Base-by-base conservation (phyloP, 768 basidiomycete genomes). In the Boletus rex-veris region DNA sequence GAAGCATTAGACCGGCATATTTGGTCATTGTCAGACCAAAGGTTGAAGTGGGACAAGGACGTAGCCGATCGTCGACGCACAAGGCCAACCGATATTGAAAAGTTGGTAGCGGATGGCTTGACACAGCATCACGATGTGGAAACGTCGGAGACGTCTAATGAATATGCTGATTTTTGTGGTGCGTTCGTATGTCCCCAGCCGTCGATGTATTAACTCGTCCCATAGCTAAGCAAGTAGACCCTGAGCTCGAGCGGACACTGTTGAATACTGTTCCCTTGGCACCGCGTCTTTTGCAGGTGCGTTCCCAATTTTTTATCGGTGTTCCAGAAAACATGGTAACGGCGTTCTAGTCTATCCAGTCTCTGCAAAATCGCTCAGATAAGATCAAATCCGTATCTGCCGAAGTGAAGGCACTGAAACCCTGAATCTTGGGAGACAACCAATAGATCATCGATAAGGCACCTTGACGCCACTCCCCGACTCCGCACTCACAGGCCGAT, bases 1-100 rank as follows among this genome's bases (percentile, higher is more conserved):
- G 92, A 96, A 69, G 83, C 82, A 3, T 80, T 96, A 31, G 92
- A 95, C 66, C 74, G 89, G 46, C 81, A 81, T 42, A 86, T 94
- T 42, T 92, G 88, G 86, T 85, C 86, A 1, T 69, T 93, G 18
- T 84, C 87, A 39, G 82, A 86, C 58, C 88, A 88, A 45, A 76
- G 85, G 30, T 71, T 92, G 48, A 79, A 85, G 58, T 90, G 83
- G 83, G 84, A 92, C 64, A 83, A 81, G 56, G 79, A 85, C 52
- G 78, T 90, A 37, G 85, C 86, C 21, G 79, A 80, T 45, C 81
- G 80, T 53, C 79, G 92, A 43, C 83, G 87, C 45, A 80, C 74
- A 9, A 72, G 77, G 39, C 92, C 92, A 0, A 63, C 59, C 18
- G 77, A 83, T 52, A 75, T 87, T 16, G 76, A 80, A 53, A 54